Percentiles rank a stretch among this genome's conserved stretches.
Evolutionary conservation across 495 filamentous ascomycete genomes (phyloP).

Genomic region (Aspergillus taichungensis): DNA sequence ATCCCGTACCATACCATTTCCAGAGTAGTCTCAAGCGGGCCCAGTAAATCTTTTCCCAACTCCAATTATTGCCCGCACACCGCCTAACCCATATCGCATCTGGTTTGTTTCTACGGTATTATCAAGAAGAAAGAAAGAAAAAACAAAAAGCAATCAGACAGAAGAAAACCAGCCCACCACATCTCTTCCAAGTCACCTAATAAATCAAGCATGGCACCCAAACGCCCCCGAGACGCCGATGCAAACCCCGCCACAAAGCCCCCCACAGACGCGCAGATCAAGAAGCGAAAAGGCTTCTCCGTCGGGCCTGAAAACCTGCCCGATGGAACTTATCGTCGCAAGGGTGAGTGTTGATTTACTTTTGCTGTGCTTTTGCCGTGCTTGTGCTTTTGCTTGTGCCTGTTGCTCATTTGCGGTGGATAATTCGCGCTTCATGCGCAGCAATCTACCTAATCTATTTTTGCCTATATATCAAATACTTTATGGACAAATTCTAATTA

Average conservation of each 20-base stretch:
- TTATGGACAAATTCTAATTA: conserved; percentile 3
- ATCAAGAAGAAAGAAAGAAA: not conserved
- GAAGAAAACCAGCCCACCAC: not conserved
- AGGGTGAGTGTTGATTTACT: conserved; percentile 46
- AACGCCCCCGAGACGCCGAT: conserved; percentile 48
- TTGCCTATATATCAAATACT: too few species aligned
- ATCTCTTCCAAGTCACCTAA: not conserved
- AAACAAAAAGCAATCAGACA: conserved; percentile 3
- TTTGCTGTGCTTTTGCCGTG: too few species aligned
- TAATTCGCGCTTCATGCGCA: too few species aligned
- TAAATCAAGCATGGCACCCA: conserved; percentile 48
- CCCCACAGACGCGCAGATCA: conserved; percentile 39
- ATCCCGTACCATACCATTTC: too few species aligned
- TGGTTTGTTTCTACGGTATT: too few species aligned
- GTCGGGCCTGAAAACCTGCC: conserved; percentile 90
- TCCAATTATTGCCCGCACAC: conserved; percentile 3
- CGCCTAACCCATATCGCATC: too few species aligned
- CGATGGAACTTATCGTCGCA: conserved; percentile 83
- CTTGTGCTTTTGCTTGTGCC: too few species aligned
- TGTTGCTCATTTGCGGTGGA: too few species aligned
- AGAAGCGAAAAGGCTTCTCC: conserved; percentile 58
- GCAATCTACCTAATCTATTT: too few species aligned
- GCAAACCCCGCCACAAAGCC: conserved; percentile 19
- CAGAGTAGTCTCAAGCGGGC: too few species aligned
- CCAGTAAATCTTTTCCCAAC: too few species aligned